phyloP scores from a whole-genome alignment of 495 filamentous ascomycete genomes.

The Daldinia loculata region DNA sequence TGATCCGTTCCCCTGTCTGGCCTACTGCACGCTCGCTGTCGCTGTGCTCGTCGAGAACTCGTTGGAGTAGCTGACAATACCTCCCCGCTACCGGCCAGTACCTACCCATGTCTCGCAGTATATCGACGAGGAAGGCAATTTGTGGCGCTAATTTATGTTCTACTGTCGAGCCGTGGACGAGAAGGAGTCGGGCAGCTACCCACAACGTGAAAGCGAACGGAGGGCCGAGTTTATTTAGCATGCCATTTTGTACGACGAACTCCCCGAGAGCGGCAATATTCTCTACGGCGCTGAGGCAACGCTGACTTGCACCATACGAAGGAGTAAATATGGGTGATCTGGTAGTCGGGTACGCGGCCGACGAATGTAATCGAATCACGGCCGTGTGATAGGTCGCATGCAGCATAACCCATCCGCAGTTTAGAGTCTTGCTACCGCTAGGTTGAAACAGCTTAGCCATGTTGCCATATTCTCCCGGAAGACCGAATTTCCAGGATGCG shows the following conservation, averaged over 20 bases:
- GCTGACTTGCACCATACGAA: constrained; percentile 81
- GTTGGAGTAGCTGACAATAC: constrained; percentile 79
- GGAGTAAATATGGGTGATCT: constrained; percentile 86
- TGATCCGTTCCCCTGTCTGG: constrained; percentile 71
- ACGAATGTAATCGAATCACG: constrained; percentile 90
- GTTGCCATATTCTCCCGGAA: constrained; percentile 83
- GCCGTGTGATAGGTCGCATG: constrained; percentile 79
- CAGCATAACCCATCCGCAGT: constrained; percentile 89
- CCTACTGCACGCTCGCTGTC: constrained; percentile 69
- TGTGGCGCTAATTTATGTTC: constrained; percentile 80
- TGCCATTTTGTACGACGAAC: constrained; percentile 74
- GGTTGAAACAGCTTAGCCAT: constrained; percentile 75
- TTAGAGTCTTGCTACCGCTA: constrained; percentile 69
- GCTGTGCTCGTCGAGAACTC: constrained; percentile 84
- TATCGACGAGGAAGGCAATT: constrained; percentile 81
- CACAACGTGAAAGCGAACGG: constrained; percentile 91
- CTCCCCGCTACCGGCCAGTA: constrained; percentile 86
- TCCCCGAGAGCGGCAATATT: constrained; percentile 80
- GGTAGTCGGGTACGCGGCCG: constrained; percentile 88
- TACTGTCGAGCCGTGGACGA: constrained; percentile 88
- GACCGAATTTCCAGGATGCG: constrained; percentile 80
- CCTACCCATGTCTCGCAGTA: constrained; percentile 77
- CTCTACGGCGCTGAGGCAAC: constrained; percentile 82
- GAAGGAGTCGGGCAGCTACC: constrained; percentile 86
- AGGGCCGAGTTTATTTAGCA: constrained; percentile 82